phyloP scores from a whole-genome alignment of 2,329 filamentous ascomycete species.

The Aspergillus caelatus region DNA sequence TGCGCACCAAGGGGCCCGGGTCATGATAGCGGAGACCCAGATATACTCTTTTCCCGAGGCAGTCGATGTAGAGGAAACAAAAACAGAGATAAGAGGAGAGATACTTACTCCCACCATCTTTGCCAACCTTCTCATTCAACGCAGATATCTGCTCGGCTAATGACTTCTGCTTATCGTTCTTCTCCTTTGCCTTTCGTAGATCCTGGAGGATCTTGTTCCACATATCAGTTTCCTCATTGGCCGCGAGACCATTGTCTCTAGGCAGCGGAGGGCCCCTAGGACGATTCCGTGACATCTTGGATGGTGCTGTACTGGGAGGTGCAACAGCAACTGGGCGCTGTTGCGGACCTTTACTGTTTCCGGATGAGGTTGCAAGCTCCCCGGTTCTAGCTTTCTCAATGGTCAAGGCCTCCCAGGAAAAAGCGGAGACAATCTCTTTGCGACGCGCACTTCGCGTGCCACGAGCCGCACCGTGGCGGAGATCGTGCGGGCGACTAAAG shows the following conservation, averaged over 20 bases:
- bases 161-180: constrained; percentile 45
- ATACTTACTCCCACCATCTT: constrained; percentile 46
- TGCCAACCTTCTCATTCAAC: constrained; percentile 48
- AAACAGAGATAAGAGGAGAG: not conserved
- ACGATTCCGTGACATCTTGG: constrained; percentile 46
- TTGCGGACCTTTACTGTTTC: constrained; percentile 10
- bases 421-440: constrained; percentile 24
- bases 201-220: constrained; percentile 49
- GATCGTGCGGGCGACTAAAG: constrained; percentile 16
- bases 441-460: constrained; percentile 26
- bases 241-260: constrained; percentile 47
- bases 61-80: not conserved
- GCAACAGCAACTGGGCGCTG: constrained; percentile 1
- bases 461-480: constrained; percentile 26
- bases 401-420: constrained; percentile 32
- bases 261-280: constrained; percentile 40
- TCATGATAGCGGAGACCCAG: not conserved
- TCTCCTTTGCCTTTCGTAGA: constrained; percentile 47
- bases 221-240: constrained; percentile 49
- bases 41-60: not conserved
- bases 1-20: not conserved
- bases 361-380: constrained; percentile 10
- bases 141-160: constrained; percentile 44
- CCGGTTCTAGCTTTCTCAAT: constrained; percentile 20
- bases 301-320: constrained; percentile 1